Conservation (phyloP, 2,329 filamentous ascomycete species). For the Cordyceps cicadae region DNA sequence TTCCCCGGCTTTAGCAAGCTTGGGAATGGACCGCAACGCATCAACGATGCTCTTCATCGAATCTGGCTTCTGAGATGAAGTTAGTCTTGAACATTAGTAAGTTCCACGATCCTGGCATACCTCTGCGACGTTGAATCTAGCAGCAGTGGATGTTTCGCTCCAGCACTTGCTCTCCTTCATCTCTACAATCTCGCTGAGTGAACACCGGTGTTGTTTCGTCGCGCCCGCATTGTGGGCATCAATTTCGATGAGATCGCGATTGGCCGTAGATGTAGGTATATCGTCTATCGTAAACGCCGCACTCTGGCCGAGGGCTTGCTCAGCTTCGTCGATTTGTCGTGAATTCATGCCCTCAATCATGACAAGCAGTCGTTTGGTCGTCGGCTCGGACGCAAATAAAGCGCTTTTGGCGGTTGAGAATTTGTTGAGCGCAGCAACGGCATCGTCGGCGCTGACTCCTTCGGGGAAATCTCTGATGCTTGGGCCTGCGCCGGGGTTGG, state of each 20-base stretch:
- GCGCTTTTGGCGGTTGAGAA: slow-evolving; percentile 46
- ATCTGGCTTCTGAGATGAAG: slow-evolving; percentile 25
- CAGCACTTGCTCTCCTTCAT: slow-evolving; percentile 38
- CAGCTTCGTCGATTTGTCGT: slow-evolving; percentile 36
- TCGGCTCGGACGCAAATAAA: slow-evolving; percentile 37
- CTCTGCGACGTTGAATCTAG: slow-evolving; percentile 36
- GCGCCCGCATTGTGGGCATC: slow-evolving; percentile 34
- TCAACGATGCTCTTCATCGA: slow-evolving; percentile 27
- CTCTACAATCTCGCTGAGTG: slow-evolving; percentile 31
- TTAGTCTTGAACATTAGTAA: slow-evolving; percentile 17
- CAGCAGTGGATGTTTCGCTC: slow-evolving; percentile 33
- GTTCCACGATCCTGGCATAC: slow-evolving; percentile 20
- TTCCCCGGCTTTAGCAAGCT: slow-evolving; percentile 39
- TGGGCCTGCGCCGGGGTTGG: slow-evolving; percentile 38
- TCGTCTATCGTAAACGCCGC: slow-evolving; percentile 43
- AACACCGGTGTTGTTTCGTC: slow-evolving; percentile 29
- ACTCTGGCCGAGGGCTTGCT: slow-evolving; percentile 26
- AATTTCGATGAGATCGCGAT: slow-evolving; percentile 33
- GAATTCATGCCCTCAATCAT: slow-evolving; percentile 48
- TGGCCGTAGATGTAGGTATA: slow-evolving; percentile 34
- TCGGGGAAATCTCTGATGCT: slow-evolving; percentile 38
- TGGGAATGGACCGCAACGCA: slow-evolving; percentile 35
- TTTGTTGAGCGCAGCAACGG: slow-evolving; percentile 48
- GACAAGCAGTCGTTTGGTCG: slow-evolving; percentile 47
- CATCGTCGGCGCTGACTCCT: slow-evolving; percentile 34